Base-by-base conservation (phyloP, 1,139 yeast species). In the Sugiyamaella neomexicana region DNA sequence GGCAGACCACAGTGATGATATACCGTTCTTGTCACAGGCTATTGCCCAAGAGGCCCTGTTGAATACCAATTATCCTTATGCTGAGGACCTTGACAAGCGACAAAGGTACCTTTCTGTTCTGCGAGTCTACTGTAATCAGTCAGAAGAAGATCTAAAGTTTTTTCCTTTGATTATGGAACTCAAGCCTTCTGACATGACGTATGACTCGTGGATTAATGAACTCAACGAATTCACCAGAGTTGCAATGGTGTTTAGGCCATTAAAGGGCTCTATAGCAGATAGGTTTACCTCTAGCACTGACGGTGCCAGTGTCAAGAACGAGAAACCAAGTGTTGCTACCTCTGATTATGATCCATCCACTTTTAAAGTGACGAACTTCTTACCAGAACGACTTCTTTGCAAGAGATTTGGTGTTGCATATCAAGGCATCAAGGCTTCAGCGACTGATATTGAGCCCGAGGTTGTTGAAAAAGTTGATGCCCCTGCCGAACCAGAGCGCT, bases 221-320 rank as follows among this genome's bases (percentile, higher is more conserved):
- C 54, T 63, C 15, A 41, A 52, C 8, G 72, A 68, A 53, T 68
- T 68, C 50, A 52, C 53, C n/a, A 58, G 59, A 43, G 67, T 66
- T 12, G 72, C 72, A 1, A 45, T 53, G 15, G 56, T 68, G 42
- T 68, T 68, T 53, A 57, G 62, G 34, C 67, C 70, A 1, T 55
- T 66, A 34, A 48, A 58, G 7, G 69, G 70, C 8, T 59, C 59
- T 23, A 62, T 68, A 59, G 66, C 70, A 9, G 52, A 54, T 27
- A 55, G 65, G 45, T 68, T 68, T 50, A 61, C 65, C 38, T 49
- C 36, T 5, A 40, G 47, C 29, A 44, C 46, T 16, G 55, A 49
- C 15, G 41, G 20, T 6, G 46, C 34, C 31, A 23, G 23, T 10
- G 36, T 23, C 2, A 15, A 47, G 8, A 45, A 31, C 7, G 52